These are phyloP conservation scores for Epichloe sylvatica DNA, from an alignment of 2,329 filamentous ascomycete species.

Conservation along the genomic window DNA sequence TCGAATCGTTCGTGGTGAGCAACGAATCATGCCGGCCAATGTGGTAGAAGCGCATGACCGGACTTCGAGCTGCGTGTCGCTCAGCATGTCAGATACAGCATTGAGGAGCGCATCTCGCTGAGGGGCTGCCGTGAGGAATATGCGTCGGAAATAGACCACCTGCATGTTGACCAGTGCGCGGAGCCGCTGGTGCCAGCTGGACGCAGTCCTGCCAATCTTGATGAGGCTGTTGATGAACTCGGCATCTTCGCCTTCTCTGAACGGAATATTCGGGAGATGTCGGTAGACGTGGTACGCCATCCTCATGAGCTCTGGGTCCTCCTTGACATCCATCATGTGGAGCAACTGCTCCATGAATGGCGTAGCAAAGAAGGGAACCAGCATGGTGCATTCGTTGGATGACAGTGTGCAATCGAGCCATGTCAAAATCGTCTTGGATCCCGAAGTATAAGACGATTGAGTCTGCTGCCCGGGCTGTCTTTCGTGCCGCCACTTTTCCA, in stretches of 20 bases:
- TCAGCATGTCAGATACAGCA: conserved; percentile 90
- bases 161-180: conserved; percentile 96
- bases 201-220: conserved; percentile 68
- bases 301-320: conserved; percentile 88
- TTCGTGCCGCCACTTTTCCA: conserved; percentile 80
- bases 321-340: conserved; percentile 99
- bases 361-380: conserved; percentile 81
- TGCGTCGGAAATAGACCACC: conserved; percentile 90
- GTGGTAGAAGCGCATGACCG: conserved; percentile 86
- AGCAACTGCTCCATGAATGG: conserved; percentile 83
- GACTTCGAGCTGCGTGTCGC: conserved; percentile 84
- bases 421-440: conserved; percentile 85
- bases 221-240: conserved; percentile 78
- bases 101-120: conserved; percentile 74
- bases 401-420: conserved; percentile 90
- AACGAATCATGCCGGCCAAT: conserved; percentile 93
- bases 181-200: conserved; percentile 90
- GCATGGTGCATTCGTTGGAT: conserved; percentile 81
- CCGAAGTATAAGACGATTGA: conserved; percentile 86
- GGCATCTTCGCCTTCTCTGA: conserved; percentile 71
- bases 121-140: conserved; percentile 66
- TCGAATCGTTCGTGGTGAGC: conserved; percentile 70
- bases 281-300: conserved; percentile 95
- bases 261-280: conserved; percentile 88
- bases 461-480: conserved; percentile 80